These are phyloP conservation scores for Selaginella moellendorffii DNA, from an alignment of 75 land plant genomes.

Conservation along the genomic window DNA sequence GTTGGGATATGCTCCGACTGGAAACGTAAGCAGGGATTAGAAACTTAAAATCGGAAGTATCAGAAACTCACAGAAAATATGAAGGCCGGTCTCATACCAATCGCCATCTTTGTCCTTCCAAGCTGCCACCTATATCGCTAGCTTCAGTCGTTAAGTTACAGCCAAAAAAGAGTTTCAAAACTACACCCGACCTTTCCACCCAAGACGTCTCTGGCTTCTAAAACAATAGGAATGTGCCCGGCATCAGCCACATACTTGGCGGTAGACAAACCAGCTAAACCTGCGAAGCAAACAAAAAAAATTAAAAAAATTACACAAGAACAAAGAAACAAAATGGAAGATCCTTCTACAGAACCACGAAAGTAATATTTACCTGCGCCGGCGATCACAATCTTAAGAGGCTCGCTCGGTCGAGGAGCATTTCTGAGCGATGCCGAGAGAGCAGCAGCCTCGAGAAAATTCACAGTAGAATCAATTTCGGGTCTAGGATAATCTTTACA, in stretches of 20 bases:
- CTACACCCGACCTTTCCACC: conserved; percentile 83
- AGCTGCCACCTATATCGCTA: conserved; percentile 68
- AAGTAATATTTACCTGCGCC: conserved; percentile 59
- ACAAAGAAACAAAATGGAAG: not conserved
- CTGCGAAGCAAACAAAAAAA: conserved; percentile 23
- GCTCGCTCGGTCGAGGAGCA: conserved; percentile 52
- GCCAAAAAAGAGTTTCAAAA: too few relatives aligned
- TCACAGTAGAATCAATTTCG: conserved; percentile 58
- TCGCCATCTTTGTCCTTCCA: conserved; percentile 99
- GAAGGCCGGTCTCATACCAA: conserved; percentile 99
- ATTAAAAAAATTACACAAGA: not conserved
- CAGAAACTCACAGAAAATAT: conserved; percentile 90
- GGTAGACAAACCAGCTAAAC: conserved; percentile 90
- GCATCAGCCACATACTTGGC: conserved; percentile 97
- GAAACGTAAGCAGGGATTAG: not conserved
- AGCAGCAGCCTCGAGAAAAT: conserved; percentile 70
- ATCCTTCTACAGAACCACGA: not conserved
- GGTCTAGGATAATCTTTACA: conserved; percentile 77
- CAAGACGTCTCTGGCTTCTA: conserved; percentile 92
- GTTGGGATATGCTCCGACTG: conserved; percentile 99
- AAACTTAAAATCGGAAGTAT: too few relatives aligned
- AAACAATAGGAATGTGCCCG: conserved; percentile 84
- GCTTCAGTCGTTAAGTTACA: too few relatives aligned
- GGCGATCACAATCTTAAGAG: conserved; percentile 75
- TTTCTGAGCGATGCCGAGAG: conserved; percentile 41